Percentiles rank a stretch among this genome's conserved stretches.
Conservation (phyloP, 225 moss, liverwort and hornwort species). For the Marchantia paleacea region DNA sequence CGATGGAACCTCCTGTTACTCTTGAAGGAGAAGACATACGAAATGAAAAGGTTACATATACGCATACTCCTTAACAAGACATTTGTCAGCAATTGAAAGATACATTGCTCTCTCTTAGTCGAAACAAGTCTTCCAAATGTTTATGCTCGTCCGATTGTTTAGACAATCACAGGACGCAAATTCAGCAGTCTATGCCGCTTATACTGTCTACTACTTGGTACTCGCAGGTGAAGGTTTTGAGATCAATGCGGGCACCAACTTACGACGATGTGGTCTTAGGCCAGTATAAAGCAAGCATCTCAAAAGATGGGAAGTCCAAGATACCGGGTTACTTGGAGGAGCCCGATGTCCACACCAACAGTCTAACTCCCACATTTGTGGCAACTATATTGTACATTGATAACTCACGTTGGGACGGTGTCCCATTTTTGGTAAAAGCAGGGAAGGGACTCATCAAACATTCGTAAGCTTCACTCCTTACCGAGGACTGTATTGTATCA, state of each 20-base stretch:
- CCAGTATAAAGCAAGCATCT: constrained; percentile 82
- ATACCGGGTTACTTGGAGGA: constrained; percentile 74
- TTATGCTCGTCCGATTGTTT: neutral
- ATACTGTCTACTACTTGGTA: neutral
- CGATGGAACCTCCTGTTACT: constrained; percentile 94
- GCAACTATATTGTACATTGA: constrained; percentile 82
- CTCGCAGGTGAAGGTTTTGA: constrained; percentile 82
- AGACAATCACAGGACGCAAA: neutral
- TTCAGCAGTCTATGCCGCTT: neutral
- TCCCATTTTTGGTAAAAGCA: constrained; percentile 81
- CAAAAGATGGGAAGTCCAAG: constrained; percentile 68
- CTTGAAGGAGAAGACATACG: constrained; percentile 90
- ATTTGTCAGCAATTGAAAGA: neutral
- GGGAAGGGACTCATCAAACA: constrained; percentile 86
- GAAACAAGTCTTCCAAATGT: neutral
- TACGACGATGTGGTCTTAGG: constrained; percentile 73
- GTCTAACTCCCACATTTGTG: constrained; percentile 82
- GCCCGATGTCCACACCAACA: constrained; percentile 61
- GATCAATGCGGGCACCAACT: constrained; percentile 68
- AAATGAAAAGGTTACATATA: constrained; percentile 69
- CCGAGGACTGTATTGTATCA: neutral
- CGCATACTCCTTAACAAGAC: neutral
- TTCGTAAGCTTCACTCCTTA: constrained; percentile 39
- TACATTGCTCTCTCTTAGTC: neutral
- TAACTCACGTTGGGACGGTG: constrained; percentile 93